Evolutionary conservation across 306 rosid species (phyloP).

Genomic region (Rubus idaeus): DNA sequence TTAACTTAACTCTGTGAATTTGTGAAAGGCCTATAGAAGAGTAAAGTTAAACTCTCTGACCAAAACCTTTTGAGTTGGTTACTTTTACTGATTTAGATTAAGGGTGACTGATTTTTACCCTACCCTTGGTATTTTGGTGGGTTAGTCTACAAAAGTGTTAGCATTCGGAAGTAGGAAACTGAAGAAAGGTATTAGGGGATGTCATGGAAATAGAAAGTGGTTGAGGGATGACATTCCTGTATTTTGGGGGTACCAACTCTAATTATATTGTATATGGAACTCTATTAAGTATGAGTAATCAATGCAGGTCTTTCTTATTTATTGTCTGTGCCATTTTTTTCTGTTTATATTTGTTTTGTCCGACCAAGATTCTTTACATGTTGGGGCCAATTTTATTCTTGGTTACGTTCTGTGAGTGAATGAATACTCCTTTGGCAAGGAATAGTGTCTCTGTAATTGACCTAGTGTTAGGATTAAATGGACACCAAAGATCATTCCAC

Average conservation of each 20-base stretch:
- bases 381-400: not conserved
- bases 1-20: slow-evolving; percentile 24
- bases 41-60: not conserved
- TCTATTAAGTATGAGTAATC: slow-evolving; percentile 8
- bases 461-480: no score
- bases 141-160: not conserved
- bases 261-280: slow-evolving; percentile 27
- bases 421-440: not conserved
- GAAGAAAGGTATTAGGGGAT: not conserved
- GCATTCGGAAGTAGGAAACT: not conserved
- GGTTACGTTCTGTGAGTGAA: not conserved
- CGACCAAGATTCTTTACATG: not conserved
- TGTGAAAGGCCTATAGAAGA: not conserved
- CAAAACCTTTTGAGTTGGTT: not conserved
- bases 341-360: not conserved
- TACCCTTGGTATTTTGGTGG: slow-evolving; percentile 25
- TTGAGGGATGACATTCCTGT: slow-evolving; percentile 6
- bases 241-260: slow-evolving; percentile 1
- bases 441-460: not conserved
- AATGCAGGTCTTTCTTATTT: not conserved
- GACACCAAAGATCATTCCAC: no score
- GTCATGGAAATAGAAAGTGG: slow-evolving; percentile 16
- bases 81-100: not conserved
- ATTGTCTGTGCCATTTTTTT: not conserved
- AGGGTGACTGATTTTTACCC: not conserved